Percentiles rank a stretch among this genome's conserved stretches.
Evolutionary conservation across 129 eudicot species (phyloP).

Genomic region (Flaveria robusta): DNA sequence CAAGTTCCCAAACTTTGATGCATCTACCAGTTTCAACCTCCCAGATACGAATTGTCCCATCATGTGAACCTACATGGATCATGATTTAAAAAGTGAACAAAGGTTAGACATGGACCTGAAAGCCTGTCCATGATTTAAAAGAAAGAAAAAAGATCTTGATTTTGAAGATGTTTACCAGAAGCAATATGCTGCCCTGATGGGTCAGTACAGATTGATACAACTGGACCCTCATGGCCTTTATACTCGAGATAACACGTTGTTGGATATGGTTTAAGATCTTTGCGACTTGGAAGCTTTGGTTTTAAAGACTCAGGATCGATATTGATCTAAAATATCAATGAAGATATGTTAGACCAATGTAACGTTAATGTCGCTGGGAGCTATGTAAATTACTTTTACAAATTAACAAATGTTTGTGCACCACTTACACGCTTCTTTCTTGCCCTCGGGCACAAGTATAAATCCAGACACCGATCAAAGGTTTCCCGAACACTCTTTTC

Average conservation of each 20-base stretch:
- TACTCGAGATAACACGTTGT: slow-evolving; percentile 88
- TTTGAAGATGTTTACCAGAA: slow-evolving; percentile 55
- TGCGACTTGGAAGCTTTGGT: slow-evolving; percentile 88
- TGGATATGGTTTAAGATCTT: slow-evolving; percentile 90
- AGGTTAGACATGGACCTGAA: background rate
- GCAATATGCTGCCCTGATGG: slow-evolving; percentile 93
- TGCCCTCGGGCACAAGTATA: slow-evolving; percentile 88
- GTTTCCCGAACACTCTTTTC: slow-evolving; percentile 71
- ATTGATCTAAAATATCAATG: slow-evolving; percentile 56
- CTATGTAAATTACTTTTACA: background rate
- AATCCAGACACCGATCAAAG: slow-evolving; percentile 94
- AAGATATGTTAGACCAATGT: slow-evolving; percentile 2
- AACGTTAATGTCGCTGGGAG: background rate
- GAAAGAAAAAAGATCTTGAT: background rate
- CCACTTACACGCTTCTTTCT: slow-evolving; percentile 91
- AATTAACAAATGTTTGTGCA: background rate
- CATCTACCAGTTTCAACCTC: slow-evolving; percentile 95
- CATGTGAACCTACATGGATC: slow-evolving; percentile 65
- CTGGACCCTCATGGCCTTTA: slow-evolving; percentile 89
- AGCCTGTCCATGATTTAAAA: background rate
- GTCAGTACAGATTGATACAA: slow-evolving; percentile 70
- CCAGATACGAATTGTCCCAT: slow-evolving; percentile 89
- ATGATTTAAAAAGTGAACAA: background rate
- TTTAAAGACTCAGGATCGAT: slow-evolving; percentile 92
- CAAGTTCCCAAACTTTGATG: slow-evolving; percentile 74